phyloP scores from a whole-genome alignment of 768 basidiomycete genomes.

The Chalciporus sphaerocephalus region DNA sequence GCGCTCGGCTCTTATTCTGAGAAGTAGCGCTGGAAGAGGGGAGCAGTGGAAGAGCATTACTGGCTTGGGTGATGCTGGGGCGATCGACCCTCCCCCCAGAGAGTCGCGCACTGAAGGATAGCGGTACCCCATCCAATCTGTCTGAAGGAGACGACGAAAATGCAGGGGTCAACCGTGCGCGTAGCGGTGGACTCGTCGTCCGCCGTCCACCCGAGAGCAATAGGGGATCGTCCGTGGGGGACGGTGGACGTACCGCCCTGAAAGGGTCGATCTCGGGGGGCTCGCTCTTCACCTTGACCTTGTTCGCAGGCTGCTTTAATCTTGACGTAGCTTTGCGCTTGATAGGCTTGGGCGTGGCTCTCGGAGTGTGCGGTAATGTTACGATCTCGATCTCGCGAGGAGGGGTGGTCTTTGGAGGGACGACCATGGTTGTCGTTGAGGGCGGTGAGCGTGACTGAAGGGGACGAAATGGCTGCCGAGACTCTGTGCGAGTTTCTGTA shows the following conservation, averaged over 20 bases:
- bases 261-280: slow-evolving; percentile 59
- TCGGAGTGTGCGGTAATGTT: slow-evolving; percentile 19
- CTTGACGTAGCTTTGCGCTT: slow-evolving; percentile 32
- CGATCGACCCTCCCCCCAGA: slow-evolving; percentile 4
- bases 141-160: slow-evolving; percentile 33
- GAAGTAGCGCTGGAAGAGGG: neutral
- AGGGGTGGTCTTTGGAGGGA: slow-evolving; percentile 60
- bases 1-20: too few relatives aligned
- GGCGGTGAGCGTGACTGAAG: slow-evolving; percentile 25
- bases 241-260: slow-evolving; percentile 60
- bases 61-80: neutral
- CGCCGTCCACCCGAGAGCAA: slow-evolving; percentile 47
- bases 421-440: slow-evolving; percentile 41
- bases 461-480: slow-evolving; percentile 18
- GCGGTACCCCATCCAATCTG: neutral
- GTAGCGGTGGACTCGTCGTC: slow-evolving; percentile 20
- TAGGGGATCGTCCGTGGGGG: slow-evolving; percentile 73
- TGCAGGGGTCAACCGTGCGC: slow-evolving; percentile 36
- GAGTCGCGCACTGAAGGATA: slow-evolving; percentile 22
- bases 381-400: slow-evolving; percentile 58
- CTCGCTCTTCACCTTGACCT: slow-evolving; percentile 60
- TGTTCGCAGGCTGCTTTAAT: slow-evolving; percentile 14
- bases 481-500: too few relatives aligned
- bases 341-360: slow-evolving; percentile 36
- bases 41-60: slow-evolving; percentile 19